Evolutionary conservation across 352 stramenopile species (phyloP), one percentile per base, ranked within the genome.

Genomic region (Pythium diclinum): DNA sequence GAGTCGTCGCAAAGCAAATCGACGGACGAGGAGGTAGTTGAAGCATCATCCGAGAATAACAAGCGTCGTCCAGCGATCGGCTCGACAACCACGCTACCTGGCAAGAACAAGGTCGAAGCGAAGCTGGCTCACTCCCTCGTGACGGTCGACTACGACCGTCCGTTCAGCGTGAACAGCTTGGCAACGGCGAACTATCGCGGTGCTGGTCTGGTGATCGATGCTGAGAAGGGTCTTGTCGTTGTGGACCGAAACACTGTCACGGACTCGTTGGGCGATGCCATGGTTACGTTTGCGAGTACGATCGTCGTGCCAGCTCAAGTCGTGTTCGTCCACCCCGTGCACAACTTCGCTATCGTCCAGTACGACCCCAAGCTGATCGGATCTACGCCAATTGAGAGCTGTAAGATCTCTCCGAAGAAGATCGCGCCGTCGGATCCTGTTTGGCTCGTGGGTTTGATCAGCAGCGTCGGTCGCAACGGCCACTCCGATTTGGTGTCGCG

Each of bases 271-370:
- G 88, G 89, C 30, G 89, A 97, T 65, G 83, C 87, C 16, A 91
- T 89, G 74, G 84, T 98, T 17, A 96, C 91, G 11, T 94, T 98
- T 62, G 90, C 88, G 1, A 95, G 85, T 65, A 95, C 87, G n/a
- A 88, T 95, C 16, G 88, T 96, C 63, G 83, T 95, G 11, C 87
- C 89, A 0, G 90, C 84, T 10, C 78, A 88, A 19, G 85, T 97
- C 0, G 75, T 96, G n/a, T 97, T 97, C 57, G 87, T 97, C 1
- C 92, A 98, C 63, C 92, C 92, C 6, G 82, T 96, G 60, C 90
- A 97, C 74, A 97, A 97, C 68, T 97, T 97, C 60, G 86, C 87
- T 8, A 94, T 97, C 60, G 82, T 98, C 16, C 86, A 96, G 70
- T 97, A 97, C 68, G 88, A 98, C 64, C 85, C 89, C 23, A 87